phyloP scores from a whole-genome alignment of 257 asterid genomes.

The Catharanthus roseus region DNA sequence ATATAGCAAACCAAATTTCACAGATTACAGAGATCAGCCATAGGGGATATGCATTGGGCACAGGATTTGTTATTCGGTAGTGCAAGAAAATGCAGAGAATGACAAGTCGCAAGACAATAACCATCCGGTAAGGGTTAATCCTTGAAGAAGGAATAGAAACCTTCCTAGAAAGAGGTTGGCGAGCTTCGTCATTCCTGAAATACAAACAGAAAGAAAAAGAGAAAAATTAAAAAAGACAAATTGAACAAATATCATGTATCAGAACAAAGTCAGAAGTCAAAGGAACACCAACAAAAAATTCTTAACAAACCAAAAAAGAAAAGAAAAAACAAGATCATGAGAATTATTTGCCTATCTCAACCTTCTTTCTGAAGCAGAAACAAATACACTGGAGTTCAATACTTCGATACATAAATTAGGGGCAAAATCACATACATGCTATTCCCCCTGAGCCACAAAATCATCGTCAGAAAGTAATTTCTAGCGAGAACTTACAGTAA shows the following conservation, averaged over 20 bases:
- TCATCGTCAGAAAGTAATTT: constrained; percentile 1
- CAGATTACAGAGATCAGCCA: constrained; percentile 96
- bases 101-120: constrained; percentile 81
- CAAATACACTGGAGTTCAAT: not conserved
- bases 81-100: constrained; percentile 83
- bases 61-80: constrained; percentile 91
- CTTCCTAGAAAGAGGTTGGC: constrained; percentile 98
- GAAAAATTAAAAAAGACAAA: not conserved
- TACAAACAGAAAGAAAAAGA: constrained; percentile 17
- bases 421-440: not conserved
- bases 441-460: constrained; percentile 1
- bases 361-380: not conserved
- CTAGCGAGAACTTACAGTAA: constrained; percentile 56
- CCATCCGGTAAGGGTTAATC: constrained; percentile 98
- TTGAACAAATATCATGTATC: not conserved
- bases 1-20: constrained; percentile 97
- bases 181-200: constrained; percentile 94
- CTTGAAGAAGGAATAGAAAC: constrained; percentile 91
- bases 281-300: not conserved
- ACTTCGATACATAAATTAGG: not conserved
- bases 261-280: not conserved
- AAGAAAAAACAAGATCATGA: not conserved
- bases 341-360: not conserved
- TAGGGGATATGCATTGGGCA: constrained; percentile 77
- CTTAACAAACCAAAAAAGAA: not conserved